Percentiles rank a stretch among this genome's conserved stretches.
Evolutionary conservation across 495 filamentous ascomycete species (phyloP).

Genomic region (Lasiosphaeria ovina): DNA sequence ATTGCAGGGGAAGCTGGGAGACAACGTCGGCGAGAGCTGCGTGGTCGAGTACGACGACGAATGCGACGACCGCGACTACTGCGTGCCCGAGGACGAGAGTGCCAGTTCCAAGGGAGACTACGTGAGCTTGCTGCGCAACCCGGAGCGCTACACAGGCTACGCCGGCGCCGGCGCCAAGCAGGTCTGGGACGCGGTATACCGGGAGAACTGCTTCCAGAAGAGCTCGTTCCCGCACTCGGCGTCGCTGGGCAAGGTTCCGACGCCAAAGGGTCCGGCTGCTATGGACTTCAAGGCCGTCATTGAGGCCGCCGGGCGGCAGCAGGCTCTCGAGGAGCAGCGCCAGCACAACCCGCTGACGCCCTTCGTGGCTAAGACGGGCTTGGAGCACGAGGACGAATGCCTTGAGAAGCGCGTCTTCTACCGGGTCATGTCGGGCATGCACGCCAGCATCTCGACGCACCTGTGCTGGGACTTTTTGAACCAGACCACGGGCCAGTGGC

Average conservation of each 20-base stretch:
- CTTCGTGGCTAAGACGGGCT: conserved; percentile 49
- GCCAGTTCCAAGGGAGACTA: conserved; percentile 89
- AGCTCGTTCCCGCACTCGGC: conserved; percentile 53
- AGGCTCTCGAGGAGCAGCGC: conserved; percentile 50
- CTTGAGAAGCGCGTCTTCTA: conserved; percentile 98
- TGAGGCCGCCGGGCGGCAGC: conserved; percentile 66
- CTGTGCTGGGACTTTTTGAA: conserved; percentile 96
- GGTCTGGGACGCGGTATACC: conserved; percentile 95
- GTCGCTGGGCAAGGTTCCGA: conserved; percentile 36
- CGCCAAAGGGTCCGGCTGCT: conserved; percentile 61
- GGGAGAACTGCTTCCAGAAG: conserved; percentile 94
- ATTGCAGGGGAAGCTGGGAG: conserved; percentile 78
- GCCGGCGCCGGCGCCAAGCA: conserved; percentile 75
- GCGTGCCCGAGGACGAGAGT: conserved; percentile 91
- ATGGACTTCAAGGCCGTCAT: conserved; percentile 82
- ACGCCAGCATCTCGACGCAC: conserved; percentile 93
- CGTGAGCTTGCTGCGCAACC: conserved; percentile 89
- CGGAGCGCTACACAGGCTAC: conserved; percentile 94
- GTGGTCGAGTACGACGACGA: conserved; percentile 97
- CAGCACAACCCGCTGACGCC: conserved; percentile 49
- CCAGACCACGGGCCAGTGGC: conserved; percentile 91
- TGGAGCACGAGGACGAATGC: conserved; percentile 85
- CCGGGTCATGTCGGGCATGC: conserved; percentile 93
- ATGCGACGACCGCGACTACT: conserved; percentile 96
- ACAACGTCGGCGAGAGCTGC: conserved; percentile 88